These are phyloP conservation scores for Leucocoprinus birnbaumii DNA, from an alignment of 768 basidiomycete genomes.

Conservation along the genomic window DNA sequence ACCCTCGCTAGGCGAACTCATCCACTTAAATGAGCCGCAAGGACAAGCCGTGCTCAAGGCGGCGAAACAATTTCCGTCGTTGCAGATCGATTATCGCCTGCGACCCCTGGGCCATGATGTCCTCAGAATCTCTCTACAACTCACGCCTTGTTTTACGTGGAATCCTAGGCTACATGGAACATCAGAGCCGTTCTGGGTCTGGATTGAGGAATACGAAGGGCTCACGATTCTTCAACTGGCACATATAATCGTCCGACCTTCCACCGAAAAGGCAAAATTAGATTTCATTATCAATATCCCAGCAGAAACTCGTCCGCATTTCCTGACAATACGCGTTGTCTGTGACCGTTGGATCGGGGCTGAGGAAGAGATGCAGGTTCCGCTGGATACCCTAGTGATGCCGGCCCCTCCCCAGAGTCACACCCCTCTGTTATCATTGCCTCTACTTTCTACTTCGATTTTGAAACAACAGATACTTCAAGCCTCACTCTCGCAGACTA, in stretches of 20 bases:
- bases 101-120: conserved; percentile 85
- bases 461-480: conserved; percentile 46
- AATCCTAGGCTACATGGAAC: conserved; percentile 68
- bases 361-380: conserved; percentile 66
- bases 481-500: conserved; percentile 38
- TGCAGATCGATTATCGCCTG: conserved; percentile 61
- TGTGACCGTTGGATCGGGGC: conserved; percentile 95
- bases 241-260: conserved; percentile 68
- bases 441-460: conserved; percentile 62
- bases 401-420: conserved; percentile 56
- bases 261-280: conserved; percentile 54
- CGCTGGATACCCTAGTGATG: conserved; percentile 73
- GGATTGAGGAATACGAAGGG: conserved; percentile 89
- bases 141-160: conserved; percentile 79
- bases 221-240: conserved; percentile 78
- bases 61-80: conserved; percentile 81
- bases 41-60: conserved; percentile 76
- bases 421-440: conserved; percentile 67
- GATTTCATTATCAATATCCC: conserved; percentile 83
- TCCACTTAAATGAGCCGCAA: conserved; percentile 85
- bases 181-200: conserved; percentile 90
- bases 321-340: conserved; percentile 71
- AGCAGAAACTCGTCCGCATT: conserved; percentile 52
- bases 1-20: conserved; percentile 68
- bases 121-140: conserved; percentile 66